Conservation (phyloP, 2,329 filamentous ascomycete species). For the Paecilomyces fulvus region DNA sequence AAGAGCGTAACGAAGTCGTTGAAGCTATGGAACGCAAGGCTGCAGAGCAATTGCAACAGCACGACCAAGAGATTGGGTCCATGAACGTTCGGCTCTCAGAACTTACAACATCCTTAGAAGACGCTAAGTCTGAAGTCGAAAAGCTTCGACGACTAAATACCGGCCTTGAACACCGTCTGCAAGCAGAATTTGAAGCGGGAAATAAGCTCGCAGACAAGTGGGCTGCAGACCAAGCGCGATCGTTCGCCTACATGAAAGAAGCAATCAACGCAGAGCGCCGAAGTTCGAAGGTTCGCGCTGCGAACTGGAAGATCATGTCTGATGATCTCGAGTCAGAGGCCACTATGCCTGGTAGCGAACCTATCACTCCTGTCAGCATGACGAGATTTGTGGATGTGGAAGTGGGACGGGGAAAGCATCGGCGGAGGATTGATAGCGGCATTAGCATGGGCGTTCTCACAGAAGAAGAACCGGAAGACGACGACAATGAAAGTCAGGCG, state of each 20-base stretch:
- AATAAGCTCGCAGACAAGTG: constrained; percentile 24
- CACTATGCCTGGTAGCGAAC: constrained; percentile 24
- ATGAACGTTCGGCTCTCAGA: constrained; percentile 36
- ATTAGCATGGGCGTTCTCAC: constrained; percentile 24
- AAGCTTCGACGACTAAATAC: constrained; percentile 27
- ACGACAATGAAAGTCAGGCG: constrained; percentile 16
- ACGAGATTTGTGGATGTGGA: constrained; percentile 37
- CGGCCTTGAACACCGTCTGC: constrained; percentile 29
- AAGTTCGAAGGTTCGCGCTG: constrained; percentile 29
- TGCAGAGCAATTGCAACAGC: constrained; percentile 15
- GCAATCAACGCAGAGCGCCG: constrained; percentile 31
- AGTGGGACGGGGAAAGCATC: constrained; percentile 29
- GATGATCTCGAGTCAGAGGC: constrained; percentile 26
- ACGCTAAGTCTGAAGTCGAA: constrained; percentile 25
- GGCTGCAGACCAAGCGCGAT: constrained; percentile 24
- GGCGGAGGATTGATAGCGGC: constrained; percentile 29
- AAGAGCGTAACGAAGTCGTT: constrained; percentile 17
- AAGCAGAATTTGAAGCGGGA: constrained; percentile 29
- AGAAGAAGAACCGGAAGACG: constrained; percentile 23
- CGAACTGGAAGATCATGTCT: constrained; percentile 32
- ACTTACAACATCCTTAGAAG: constrained; percentile 32
- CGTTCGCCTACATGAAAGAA: constrained; percentile 27
- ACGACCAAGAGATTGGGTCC: constrained; percentile 27
- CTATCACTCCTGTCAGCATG: constrained; percentile 36
- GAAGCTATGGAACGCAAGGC: constrained; percentile 15